These are phyloP conservation scores for Dryas integrifolia DNA, from an alignment of 331 rosid species.

Conservation along the genomic window DNA sequence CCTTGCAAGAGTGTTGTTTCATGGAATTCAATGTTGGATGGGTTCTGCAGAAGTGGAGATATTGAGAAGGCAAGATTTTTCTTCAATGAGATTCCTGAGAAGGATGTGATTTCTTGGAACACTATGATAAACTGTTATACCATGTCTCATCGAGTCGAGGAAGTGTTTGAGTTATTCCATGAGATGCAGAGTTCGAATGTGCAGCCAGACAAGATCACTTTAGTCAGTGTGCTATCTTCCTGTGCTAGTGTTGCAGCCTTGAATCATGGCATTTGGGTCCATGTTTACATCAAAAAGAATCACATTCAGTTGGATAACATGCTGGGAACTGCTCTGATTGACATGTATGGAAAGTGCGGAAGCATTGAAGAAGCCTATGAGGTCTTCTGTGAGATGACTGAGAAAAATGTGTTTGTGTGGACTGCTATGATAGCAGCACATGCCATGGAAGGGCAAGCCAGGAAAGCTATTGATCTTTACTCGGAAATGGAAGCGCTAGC, in stretches of 20 bases:
- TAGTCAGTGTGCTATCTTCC: conserved; percentile 38
- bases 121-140: conserved; percentile 34
- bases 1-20: conserved; percentile 24
- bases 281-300: conserved; percentile 37
- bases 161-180: conserved; percentile 30
- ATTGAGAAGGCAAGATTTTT: conserved; percentile 28
- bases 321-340: conserved; percentile 41
- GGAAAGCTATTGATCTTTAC: conserved; percentile 37
- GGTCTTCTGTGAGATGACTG: conserved; percentile 20
- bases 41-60: conserved; percentile 31
- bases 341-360: conserved; percentile 51
- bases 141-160: conserved; percentile 8
- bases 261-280: conserved; percentile 42
- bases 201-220: conserved; percentile 33
- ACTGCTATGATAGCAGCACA: conserved; percentile 38
- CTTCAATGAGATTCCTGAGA: conserved; percentile 37
- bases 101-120: conserved; percentile 44
- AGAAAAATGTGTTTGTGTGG: conserved; percentile 31
- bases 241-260: conserved; percentile 41
- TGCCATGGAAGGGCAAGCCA: conserved; percentile 33
- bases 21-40: conserved; percentile 41
- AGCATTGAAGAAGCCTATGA: conserved; percentile 15
- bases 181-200: conserved; percentile 29
- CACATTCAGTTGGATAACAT: conserved; percentile 32
- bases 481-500: conserved; percentile 28